Base-by-base conservation (phyloP, 2,329 filamentous ascomycete species). In the Neodidymelliopsis sp. region DNA sequence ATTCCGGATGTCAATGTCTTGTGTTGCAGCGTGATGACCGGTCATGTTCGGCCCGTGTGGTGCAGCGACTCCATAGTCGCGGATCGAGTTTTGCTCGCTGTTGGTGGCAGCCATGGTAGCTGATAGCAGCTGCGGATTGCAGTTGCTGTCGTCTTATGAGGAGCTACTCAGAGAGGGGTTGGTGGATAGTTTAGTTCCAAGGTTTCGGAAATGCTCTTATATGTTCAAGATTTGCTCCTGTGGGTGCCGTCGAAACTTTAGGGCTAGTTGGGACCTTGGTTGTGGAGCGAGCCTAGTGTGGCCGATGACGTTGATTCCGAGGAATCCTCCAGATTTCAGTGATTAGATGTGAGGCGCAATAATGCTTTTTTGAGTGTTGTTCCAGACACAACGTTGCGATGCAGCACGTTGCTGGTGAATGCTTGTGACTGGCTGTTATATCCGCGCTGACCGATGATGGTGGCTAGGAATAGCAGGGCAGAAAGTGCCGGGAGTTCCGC, bases 21-120 rank as follows among this genome's bases (percentile, higher is more conserved):
- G 64, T 10, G 76, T 77, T 7, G 75, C 76, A 29, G 73, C 69
- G 53, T 79, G 77, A 11, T 74, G 57, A 48, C 74, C 74, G 20
- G 57, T 62, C 67, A 73, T 72, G 61, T 79, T 79, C 20, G 77
- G 77, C 6, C 77, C 77, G 59, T 79, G 77, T 44, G 77, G 77
- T 13, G 75, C 77, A 41, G 76, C 77, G 18, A 74, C 58, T 27
- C 77, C 76, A 59, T 78, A 79, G 64, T 79, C 75, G 39, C 76
- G 72, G 50, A 79, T 69, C 15, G 62, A 65, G n/a, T 54, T 49
- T 27, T 45, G 48, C 23, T 49, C 38, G 27, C 35, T 33, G 33
- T 38, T 18, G 13, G 75, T 74, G n/a, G 57, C 40, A 24, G 56
- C 56, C 56, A 68, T 67, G 39, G 44, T 60, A 35, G 29, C 33